phyloP scores from a whole-genome alignment of 1,139 yeast genomes.

The Geotrichum phurueaensis region DNA sequence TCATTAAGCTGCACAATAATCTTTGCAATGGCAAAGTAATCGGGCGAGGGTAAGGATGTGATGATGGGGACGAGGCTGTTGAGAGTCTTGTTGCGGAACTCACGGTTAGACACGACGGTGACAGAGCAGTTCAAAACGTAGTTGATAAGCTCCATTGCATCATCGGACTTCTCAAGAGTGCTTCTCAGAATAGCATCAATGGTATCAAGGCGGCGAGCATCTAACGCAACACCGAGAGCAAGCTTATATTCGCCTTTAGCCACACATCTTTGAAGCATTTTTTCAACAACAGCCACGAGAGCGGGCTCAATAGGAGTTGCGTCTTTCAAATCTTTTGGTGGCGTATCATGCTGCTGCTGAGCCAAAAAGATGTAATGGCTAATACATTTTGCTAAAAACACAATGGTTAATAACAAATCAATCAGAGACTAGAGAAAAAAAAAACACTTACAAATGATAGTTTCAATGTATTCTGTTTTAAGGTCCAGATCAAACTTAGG shows the following conservation, averaged over 20 bases:
- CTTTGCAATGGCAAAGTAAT: slow-evolving; percentile 73
- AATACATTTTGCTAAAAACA: slow-evolving; percentile 59
- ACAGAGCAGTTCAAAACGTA: slow-evolving; percentile 76
- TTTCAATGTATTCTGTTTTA: slow-evolving; percentile 81
- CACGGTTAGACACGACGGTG: slow-evolving; percentile 55
- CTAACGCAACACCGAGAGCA: slow-evolving; percentile 88
- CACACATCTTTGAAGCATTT: slow-evolving; percentile 79
- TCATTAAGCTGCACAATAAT: slow-evolving; percentile 87
- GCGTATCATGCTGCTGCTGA: slow-evolving; percentile 47
- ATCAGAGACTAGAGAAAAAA: background rate
- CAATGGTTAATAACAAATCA: background rate
- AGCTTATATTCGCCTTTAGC: slow-evolving; percentile 64
- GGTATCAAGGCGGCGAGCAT: slow-evolving; percentile 79
- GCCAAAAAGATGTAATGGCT: slow-evolving; percentile 69
- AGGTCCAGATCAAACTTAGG: slow-evolving; percentile 64
- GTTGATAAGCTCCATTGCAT: slow-evolving; percentile 52
- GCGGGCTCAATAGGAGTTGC: slow-evolving; percentile 49
- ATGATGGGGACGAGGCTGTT: slow-evolving; percentile 57
- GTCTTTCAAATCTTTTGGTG: slow-evolving; percentile 21
- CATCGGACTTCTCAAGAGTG: slow-evolving; percentile 34
- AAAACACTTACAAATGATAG: slow-evolving; percentile 54
- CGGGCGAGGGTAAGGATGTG: slow-evolving; percentile 55
- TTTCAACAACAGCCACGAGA: slow-evolving; percentile 67
- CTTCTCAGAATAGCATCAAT: slow-evolving; percentile 56
- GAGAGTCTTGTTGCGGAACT: slow-evolving; percentile 61